Conservation (phyloP, 2,329 filamentous ascomycete genomes). For the Botryotinia convoluta region DNA sequence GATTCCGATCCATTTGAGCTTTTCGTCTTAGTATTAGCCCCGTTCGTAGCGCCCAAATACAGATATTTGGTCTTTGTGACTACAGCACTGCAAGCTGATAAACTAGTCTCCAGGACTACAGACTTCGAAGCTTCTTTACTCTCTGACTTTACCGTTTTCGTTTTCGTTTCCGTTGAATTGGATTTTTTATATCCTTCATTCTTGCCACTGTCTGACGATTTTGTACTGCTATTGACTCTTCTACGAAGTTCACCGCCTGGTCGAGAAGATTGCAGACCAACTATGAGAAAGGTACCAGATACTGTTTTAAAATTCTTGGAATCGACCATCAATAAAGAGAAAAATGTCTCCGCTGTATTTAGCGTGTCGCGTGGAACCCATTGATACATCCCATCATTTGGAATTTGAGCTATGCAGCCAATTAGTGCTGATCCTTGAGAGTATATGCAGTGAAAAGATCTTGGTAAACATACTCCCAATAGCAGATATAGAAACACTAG, state of each 20-base stretch:
- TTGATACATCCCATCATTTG: not conserved
- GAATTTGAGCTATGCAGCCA: not conserved
- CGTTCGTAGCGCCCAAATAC: not conserved
- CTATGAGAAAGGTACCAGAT: not conserved
- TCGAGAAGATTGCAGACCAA: not conserved
- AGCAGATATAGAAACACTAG: not conserved
- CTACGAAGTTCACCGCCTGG: not conserved
- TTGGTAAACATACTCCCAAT: not conserved
- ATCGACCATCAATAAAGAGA: constrained; percentile 10
- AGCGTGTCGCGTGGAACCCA: not conserved
- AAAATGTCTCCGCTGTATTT: not conserved
- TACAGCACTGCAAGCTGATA: not conserved
- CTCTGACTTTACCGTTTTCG: not conserved
- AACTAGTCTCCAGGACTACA: not conserved
- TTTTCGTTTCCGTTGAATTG: not conserved
- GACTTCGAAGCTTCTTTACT: not conserved
- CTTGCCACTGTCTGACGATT: not conserved
- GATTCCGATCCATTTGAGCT: not conserved
- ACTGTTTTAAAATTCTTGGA: not conserved
- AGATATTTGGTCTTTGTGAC: not conserved
- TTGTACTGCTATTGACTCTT: not conserved
- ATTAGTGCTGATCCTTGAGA: not conserved
- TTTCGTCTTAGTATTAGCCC: not conserved
- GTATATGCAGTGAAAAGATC: not conserved
- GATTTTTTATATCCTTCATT: not conserved